Evolutionary conservation across 2,329 filamentous ascomycete genomes (phyloP), one percentile per base, ranked within the genome.

Genomic region (Esteya vermicola): DNA sequence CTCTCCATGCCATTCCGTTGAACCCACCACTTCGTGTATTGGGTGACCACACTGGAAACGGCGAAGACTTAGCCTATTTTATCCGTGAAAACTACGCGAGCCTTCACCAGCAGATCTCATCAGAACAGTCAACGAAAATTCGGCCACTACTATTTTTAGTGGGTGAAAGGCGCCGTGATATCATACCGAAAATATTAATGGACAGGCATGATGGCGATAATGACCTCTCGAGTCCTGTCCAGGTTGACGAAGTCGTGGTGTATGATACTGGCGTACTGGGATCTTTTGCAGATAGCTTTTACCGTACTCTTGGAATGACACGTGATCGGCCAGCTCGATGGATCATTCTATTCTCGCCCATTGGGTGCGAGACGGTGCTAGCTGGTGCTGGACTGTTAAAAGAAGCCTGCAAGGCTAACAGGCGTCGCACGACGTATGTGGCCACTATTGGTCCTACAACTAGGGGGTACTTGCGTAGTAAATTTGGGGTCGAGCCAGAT

Each of bases 371-470:
- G 46, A 67, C 63, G 49, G 69, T 80, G 64, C 61, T 80, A 32
- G 58, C 61, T 7, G 63, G 62, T 2, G 53, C 82, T 38, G 69
- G 63, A 3, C 49, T 71, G 48, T 52, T 78, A 16, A 68, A 75
- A 25, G 13, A 9, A 18, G 4, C 3, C 19, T 9, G 10, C 35
- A 22, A 21, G 9, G 13, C 9, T 7, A n/a, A 13, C 16, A 60
- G 60, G 9, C n/a, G n/a, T n/a, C 43, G 38, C 9, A 67, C 57
- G 38, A 80, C 77, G 1, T 76, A 72, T 46, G 66, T 96, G 45
- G 85, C 81, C 13, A 93, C 88, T 0, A 98, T 98, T 57, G 91
- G 91, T 1, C 89, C 91, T 12, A 98, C 91, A 16, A 98, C 91
- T 10, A 70, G 79, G 46, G 77, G 86, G 49, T 78, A 85, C 59